phyloP scores from a whole-genome alignment of 306 rosid genomes.

The Malus orientalis region DNA sequence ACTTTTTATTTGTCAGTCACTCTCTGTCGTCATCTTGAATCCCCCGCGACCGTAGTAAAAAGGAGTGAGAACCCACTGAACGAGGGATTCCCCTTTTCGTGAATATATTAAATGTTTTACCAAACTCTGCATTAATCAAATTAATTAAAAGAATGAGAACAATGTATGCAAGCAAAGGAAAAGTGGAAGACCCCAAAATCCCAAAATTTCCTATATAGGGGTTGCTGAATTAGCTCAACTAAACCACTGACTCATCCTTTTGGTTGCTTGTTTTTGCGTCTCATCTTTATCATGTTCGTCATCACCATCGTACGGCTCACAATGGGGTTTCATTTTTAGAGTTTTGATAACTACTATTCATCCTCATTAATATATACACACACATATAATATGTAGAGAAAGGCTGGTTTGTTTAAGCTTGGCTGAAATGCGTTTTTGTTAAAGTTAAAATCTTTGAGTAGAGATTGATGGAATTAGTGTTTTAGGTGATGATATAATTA shows the following conservation, averaged over 20 bases:
- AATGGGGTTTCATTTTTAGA: background rate
- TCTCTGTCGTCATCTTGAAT: slow-evolving; percentile 36
- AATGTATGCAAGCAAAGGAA: background rate
- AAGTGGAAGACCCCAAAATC: background rate
- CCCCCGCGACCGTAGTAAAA: slow-evolving; percentile 36
- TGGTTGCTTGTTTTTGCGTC: slow-evolving; percentile 19
- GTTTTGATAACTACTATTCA: background rate
- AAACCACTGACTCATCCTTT: slow-evolving; percentile 22
- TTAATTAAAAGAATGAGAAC: background rate
- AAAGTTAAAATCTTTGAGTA: background rate
- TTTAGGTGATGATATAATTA: slow-evolving; percentile 20
- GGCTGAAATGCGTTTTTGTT: background rate
- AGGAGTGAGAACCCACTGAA: slow-evolving; percentile 23
- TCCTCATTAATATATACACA: background rate
- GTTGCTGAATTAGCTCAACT: slow-evolving; percentile 24
- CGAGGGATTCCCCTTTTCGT: slow-evolving; percentile 32
- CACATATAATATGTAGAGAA: background rate
- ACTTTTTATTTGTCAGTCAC: slow-evolving; percentile 29
- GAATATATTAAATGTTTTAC: slow-evolving; percentile 12
- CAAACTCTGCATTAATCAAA: background rate
- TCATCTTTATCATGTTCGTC: slow-evolving; percentile 16
- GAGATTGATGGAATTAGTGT: background rate
- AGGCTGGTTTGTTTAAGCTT: background rate
- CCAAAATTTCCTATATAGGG: slow-evolving; percentile 11
- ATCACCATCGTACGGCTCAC: slow-evolving; percentile 2